Evolutionary conservation across 2,329 filamentous ascomycete genomes (phyloP), one percentile per base, ranked within the genome.

Genomic region (Diaporthe batatas): DNA sequence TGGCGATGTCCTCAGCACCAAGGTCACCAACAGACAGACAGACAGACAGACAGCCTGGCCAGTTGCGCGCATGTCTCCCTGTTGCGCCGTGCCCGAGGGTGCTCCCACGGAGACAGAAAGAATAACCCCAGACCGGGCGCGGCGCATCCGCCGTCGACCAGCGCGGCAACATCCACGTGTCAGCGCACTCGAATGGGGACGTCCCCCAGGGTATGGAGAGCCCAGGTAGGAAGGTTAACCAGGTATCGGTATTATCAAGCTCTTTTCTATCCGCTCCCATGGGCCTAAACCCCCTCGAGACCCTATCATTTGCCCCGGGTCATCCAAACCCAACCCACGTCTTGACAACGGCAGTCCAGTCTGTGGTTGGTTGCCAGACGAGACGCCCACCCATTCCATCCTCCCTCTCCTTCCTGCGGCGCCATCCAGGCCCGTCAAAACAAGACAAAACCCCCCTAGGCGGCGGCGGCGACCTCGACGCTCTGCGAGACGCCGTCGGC

Each of bases 401-500:
- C 29, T 29, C 29, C 2, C 29, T 5, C 29, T 29, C 29, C 29
- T 29, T 5, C 29, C 5, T 29, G 29, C 29, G 2, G 29, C 29
- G n/a, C n/a, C n/a, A n/a, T n/a, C 29, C 29, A 29, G 5, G 29
- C 29, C 29, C 29, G 5, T 29, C 29, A 29, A 29, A 29, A 29
- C 29, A 29, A 29, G 29, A 29, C 29, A 29, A 29, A 29, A 5
- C 29, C 16, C 36, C n/a, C 51, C 65, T 16, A 71, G 8, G 57
- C 47, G 8, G 65, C 73, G 47, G 72, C 74, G 4, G 82, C 82
- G 36, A 82, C 77, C 78, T 86, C 86, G 75, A 90, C 82, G 74
- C 87, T 87, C 81, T 85, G 84, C 72, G 81, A 80, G 73, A 89
- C 86, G 70, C 93, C 93, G 80, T 95, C 92, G 32, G 88, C 92